phyloP scores from a whole-genome alignment of 306 rosid species.

The Vicia villosa region DNA sequence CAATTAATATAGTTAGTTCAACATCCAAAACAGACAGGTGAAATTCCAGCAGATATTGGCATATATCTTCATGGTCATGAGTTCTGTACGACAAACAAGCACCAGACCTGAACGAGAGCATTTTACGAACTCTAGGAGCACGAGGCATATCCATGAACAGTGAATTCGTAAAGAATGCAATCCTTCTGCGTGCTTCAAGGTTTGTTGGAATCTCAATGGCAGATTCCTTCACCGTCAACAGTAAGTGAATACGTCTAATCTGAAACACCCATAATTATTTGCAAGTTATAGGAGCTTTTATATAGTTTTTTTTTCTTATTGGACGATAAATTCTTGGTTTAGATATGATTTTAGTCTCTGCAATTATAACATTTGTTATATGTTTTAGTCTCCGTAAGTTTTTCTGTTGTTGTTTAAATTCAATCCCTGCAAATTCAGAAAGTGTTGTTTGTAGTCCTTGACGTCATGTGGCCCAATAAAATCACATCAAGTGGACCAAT shows the following conservation, averaged over 20 bases:
- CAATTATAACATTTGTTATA: too few species aligned
- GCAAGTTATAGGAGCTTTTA: constrained; percentile 10
- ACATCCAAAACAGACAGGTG: constrained; percentile 19
- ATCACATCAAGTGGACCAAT: too few species aligned
- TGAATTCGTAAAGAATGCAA: constrained; percentile 89
- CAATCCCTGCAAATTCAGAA: too few species aligned
- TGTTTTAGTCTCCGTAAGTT: too few species aligned
- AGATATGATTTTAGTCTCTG: too few species aligned
- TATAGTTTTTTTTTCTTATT: constrained; percentile 15
- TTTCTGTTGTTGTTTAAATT: too few species aligned
- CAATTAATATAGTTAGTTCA: constrained; percentile 24
- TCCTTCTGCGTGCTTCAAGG: constrained; percentile 97
- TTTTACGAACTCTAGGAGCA: constrained; percentile 95
- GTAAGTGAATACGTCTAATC: constrained; percentile 82
- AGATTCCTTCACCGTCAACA: constrained; percentile 87
- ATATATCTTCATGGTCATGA: constrained; percentile 27
- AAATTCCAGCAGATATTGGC: constrained; percentile 28
- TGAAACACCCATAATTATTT: constrained; percentile 47
- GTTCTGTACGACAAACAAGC: constrained; percentile 24
- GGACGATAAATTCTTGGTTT: neutral
- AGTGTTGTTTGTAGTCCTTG: too few species aligned
- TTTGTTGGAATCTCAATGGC: constrained; percentile 87
- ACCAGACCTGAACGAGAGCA: constrained; percentile 87
- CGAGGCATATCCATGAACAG: constrained; percentile 98
- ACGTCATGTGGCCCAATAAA: too few species aligned